phyloP scores from a whole-genome alignment of 129 eudicot species.

The Oenanthe sinensis region DNA sequence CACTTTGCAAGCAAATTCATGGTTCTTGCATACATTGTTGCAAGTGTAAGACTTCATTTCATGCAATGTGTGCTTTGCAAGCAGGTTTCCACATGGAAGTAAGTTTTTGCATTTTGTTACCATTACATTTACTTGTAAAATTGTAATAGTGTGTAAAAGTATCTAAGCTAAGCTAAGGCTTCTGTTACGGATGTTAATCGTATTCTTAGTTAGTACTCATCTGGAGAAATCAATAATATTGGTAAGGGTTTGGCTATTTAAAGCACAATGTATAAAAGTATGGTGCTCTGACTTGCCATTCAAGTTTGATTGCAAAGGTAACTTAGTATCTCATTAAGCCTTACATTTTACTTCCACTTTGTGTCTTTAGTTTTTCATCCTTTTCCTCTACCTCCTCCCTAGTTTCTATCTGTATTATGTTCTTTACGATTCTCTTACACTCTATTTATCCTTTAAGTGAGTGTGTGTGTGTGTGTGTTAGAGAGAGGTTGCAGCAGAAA shows the following conservation, averaged over 20 bases:
- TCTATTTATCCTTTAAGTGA: neutral
- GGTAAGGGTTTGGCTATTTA: neutral
- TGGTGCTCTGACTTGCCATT: neutral
- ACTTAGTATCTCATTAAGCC: too few species aligned
- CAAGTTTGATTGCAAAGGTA: neutral
- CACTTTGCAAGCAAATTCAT: slow-evolving; percentile 68
- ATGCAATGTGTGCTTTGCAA: slow-evolving; percentile 70
- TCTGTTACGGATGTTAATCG: neutral
- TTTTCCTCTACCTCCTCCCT: neutral
- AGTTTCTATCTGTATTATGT: neutral
- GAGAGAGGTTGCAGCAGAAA: too few species aligned
- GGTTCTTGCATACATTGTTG: slow-evolving; percentile 86
- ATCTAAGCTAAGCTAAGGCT: neutral
- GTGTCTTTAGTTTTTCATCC: neutral
- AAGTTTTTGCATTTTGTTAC: slow-evolving; percentile 14
- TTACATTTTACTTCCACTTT: too few species aligned
- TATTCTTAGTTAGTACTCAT: neutral
- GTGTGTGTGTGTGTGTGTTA: neutral
- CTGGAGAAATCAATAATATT: neutral
- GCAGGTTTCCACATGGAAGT: slow-evolving; percentile 93
- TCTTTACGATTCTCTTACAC: neutral
- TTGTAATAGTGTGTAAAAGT: neutral
- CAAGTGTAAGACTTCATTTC: slow-evolving; percentile 69
- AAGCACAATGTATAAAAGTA: neutral
- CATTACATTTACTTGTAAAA: neutral